These are phyloP conservation scores for Vanrija pseudolonga DNA, from an alignment of 1,284 basidiomycete species.

Conservation along the genomic window DNA sequence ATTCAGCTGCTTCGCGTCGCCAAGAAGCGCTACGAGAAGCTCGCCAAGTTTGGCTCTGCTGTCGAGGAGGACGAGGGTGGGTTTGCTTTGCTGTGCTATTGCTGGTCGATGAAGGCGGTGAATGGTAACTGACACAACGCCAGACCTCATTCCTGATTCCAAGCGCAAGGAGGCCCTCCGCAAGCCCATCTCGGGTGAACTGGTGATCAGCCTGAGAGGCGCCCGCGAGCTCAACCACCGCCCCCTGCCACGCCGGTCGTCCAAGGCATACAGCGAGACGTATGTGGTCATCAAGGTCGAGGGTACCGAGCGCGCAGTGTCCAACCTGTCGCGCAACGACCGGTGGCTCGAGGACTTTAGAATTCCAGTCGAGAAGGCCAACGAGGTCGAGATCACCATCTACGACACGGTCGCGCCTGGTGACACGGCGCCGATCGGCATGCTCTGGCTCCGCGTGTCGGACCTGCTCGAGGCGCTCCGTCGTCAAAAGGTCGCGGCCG, in stretches of 20 bases:
- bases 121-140: background rate
- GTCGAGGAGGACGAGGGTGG: slow-evolving; percentile 72
- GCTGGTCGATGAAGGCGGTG: no score
- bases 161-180: slow-evolving; percentile 86
- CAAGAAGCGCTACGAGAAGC: slow-evolving; percentile 91
- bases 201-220: slow-evolving; percentile 80
- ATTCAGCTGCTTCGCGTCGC: slow-evolving; percentile 89
- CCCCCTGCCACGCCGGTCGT: slow-evolving; percentile 69
- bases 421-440: slow-evolving; percentile 85
- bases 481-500: slow-evolving; percentile 83
- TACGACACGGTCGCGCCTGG: slow-evolving; percentile 82
- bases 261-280: slow-evolving; percentile 75
- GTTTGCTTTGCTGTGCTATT: slow-evolving; percentile 20
- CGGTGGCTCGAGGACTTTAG: slow-evolving; percentile 98
- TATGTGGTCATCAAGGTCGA: slow-evolving; percentile 93
- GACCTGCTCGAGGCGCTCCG: slow-evolving; percentile 93
- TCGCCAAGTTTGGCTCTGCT: slow-evolving; percentile 87
- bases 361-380: slow-evolving; percentile 94
- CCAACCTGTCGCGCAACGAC: slow-evolving; percentile 89
- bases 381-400: slow-evolving; percentile 95
- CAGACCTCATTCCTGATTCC: slow-evolving; percentile 60
- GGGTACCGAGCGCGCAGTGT: slow-evolving; percentile 86
- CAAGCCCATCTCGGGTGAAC: slow-evolving; percentile 90
- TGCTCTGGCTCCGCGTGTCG: slow-evolving; percentile 92
- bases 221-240: slow-evolving; percentile 95